Conservation (phyloP, 1,284 basidiomycete species). For the Clitocybe nebularis region DNA sequence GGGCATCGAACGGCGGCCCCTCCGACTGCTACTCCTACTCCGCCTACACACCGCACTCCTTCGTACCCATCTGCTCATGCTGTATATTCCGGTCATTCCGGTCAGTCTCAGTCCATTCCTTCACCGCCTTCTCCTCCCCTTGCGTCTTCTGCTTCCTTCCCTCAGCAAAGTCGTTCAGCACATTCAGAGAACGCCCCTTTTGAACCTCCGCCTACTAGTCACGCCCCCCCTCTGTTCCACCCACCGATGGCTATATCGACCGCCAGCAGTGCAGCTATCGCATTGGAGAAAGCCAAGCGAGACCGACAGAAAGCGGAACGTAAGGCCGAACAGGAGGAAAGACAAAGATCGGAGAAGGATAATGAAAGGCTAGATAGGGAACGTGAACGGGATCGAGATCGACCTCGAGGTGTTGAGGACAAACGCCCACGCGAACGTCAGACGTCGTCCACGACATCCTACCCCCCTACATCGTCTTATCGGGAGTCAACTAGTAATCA, state of each 20-base stretch:
- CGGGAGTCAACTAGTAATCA: conserved; percentile 3
- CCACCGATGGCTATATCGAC: conserved; percentile 21
- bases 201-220: conserved; percentile 3
- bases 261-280: conserved; percentile 34
- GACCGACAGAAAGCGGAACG: conserved; percentile 27
- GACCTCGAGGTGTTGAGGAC: background rate
- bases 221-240: conserved; percentile 7
- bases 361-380: background rate
- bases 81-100: no score
- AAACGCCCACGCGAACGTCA: conserved; percentile 1
- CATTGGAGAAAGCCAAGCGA: conserved; percentile 29
- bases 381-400: background rate
- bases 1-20: conserved; percentile 4
- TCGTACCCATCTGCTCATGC: no score
- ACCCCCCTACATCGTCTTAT: background rate
- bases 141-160: no score
- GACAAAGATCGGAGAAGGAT: background rate
- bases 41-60: no score
- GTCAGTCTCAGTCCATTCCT: no score
- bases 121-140: no score
- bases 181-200: background rate
- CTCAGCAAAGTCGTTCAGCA: background rate
- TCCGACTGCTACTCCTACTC: no score
- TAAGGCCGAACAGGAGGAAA: background rate
- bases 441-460: background rate